A percentile compares a stretch with the other conserved stretches of the same genome.
Conservation (phyloP, 176 grass and related monocot species). For the Dendrocalamus sinicus region DNA sequence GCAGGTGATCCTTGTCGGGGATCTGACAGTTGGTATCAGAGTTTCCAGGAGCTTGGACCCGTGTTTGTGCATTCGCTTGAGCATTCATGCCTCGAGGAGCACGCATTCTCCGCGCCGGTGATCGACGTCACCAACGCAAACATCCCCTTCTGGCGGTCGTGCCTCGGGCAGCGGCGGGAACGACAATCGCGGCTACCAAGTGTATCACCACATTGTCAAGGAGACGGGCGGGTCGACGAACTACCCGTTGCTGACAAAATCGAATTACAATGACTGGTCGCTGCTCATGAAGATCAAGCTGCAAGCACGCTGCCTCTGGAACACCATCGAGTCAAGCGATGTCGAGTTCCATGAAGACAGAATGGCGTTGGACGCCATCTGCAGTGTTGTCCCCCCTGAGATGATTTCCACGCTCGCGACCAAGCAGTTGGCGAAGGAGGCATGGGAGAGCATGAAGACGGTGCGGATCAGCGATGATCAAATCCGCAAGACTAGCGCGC, state of each 20-base stretch:
- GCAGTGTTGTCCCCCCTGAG: rapidly evolving
- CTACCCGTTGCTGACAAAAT: not conserved
- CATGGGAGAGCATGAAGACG: not conserved
- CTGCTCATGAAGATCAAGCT: not conserved
- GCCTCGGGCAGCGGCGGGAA: too few species aligned
- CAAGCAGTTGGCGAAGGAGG: not conserved
- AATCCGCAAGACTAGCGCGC: rapidly evolving
- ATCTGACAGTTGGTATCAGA: too few species aligned
- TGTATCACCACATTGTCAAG: not conserved
- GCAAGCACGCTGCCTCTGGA: not conserved
- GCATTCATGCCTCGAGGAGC: too few species aligned
- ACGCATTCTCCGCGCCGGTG: too few species aligned
- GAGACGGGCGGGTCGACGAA: not conserved
- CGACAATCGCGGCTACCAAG: not conserved
- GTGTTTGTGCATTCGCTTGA: too few species aligned
- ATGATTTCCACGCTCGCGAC: not conserved
- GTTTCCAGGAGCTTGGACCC: too few species aligned
- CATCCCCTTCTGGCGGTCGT: too few species aligned
- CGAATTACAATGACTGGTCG: not conserved
- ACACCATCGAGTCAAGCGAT: rapidly evolving
- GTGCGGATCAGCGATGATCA: not conserved
- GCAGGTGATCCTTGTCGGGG: too few species aligned
- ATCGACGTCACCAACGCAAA: too few species aligned
- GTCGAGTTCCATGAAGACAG: not conserved
- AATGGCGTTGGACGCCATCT: not conserved